Base-by-base conservation (phyloP, 805 yeast genomes). In the Suhomyces prunicola region DNA sequence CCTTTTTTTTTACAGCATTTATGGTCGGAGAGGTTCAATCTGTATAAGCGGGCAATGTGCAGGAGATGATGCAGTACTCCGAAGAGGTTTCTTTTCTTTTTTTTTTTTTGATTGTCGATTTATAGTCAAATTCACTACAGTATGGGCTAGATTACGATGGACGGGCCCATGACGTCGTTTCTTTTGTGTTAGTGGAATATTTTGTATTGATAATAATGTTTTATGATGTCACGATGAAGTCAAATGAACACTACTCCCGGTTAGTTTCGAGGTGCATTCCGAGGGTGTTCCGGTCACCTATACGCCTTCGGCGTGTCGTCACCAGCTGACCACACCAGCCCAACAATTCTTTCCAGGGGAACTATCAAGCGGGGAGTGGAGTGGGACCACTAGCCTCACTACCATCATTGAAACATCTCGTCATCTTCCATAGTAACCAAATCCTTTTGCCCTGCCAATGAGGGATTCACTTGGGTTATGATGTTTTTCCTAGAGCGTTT, bases 221-320 rank as follows among this genome's bases (percentile, higher is more conserved):
- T 17, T 36, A 48, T 48, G 51, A 48, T 48, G 51, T 48, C 51
- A 48, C 51, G 46, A 47, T 47, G 50, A 47, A 47, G 50, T 47
- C 50, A 47, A 46, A 39, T 17, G 17, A 36, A 19, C n/a, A 9
- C 46, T 42, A n/a, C 31, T 42, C 12, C 46, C 6, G 17, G 17
- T 24, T 9, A 42, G 46, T 42, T 42, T 17, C 46, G 46, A 42
- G 42, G 42, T 39, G 22, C 13, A 39, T 39, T 39, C 24, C 42
- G 24, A 12, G 42, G 42, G 42, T 39, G n/a, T 39, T 17, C 42
- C 42, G 42, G 42, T 9, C 24, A 10, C 19, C 42, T 29, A 12
- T 29, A 6, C n/a, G n/a, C 33, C 33, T 29, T 10, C 33, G 33
- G 33, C 33, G 42, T 19, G 7, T 39, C 24, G 13, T 39, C 7